phyloP scores from a whole-genome alignment of 495 filamentous ascomycete species.

The Aspergillus hancockii region DNA sequence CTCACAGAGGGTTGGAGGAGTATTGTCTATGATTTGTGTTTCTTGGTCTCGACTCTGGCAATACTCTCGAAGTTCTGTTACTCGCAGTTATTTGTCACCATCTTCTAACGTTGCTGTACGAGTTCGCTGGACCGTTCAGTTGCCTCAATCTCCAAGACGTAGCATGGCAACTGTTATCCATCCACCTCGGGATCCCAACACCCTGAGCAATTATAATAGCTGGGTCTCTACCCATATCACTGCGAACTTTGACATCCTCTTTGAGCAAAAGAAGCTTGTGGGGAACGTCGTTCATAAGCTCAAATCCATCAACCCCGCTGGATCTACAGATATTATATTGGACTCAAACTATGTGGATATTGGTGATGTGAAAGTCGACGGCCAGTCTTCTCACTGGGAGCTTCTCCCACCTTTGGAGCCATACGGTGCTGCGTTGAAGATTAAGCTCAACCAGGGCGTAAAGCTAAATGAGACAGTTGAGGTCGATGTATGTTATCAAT shows the following conservation, averaged over 20 bases:
- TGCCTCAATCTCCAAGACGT: constrained; percentile 12
- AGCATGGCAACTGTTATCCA: constrained; percentile 53
- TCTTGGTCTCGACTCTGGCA: constrained; percentile 10
- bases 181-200: constrained; percentile 79
- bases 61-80: not conserved
- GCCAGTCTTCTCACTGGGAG: constrained; percentile 62
- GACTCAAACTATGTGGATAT: constrained; percentile 84
- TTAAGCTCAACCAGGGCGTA: constrained; percentile 64
- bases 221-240: constrained; percentile 80
- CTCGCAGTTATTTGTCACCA: constrained; percentile 2
- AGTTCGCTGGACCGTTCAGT: constrained; percentile 9
- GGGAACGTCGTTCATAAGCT: constrained; percentile 76
- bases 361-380: constrained; percentile 63
- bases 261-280: constrained; percentile 68
- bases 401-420: constrained; percentile 68
- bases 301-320: constrained; percentile 66
- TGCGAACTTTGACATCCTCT: constrained; percentile 78
- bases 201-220: constrained; percentile 84
- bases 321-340: constrained; percentile 74
- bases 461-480: constrained; percentile 62
- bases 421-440: constrained; percentile 76
- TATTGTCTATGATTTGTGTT: constrained; percentile 7
- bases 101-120: not conserved
- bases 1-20: not conserved
- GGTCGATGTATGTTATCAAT: constrained; percentile 50